phyloP scores from a whole-genome alignment of 768 basidiomycete species.

The Boletus subparvulus region DNA sequence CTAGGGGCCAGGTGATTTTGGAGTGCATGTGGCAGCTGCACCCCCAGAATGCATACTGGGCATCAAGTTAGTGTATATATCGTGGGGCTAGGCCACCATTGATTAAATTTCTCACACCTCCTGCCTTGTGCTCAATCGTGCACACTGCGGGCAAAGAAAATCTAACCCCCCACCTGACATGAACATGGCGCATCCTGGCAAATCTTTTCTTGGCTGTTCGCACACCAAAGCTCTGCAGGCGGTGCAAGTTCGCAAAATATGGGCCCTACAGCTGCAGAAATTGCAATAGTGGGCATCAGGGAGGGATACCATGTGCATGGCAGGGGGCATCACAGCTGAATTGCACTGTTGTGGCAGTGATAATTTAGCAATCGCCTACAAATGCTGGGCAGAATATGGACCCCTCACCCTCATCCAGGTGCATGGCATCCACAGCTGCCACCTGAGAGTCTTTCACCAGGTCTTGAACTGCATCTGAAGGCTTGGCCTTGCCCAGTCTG shows the following conservation, averaged over 20 bases:
- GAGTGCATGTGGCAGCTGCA: not conserved
- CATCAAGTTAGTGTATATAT: no score
- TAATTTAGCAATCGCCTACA: no score
- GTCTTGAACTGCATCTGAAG: no score
- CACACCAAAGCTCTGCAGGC: not conserved
- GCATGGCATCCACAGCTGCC: no score
- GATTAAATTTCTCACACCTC: not conserved
- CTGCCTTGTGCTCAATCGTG: not conserved
- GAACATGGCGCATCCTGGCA: not conserved
- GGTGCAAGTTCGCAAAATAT: not conserved
- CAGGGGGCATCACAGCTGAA: no score
- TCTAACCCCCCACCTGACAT: not conserved
- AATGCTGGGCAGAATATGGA: no score
- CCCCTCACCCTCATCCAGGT: no score
- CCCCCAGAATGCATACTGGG: not conserved
- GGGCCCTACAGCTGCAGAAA: not conserved
- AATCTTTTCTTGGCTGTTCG: not conserved
- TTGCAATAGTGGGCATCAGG: not conserved
- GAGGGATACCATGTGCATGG: no score
- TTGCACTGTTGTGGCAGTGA: no score
- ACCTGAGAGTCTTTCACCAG: no score
- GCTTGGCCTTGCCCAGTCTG: no score
- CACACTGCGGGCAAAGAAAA: not conserved
- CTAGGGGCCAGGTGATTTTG: not conserved
- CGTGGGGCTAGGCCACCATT: no score